phyloP scores from a whole-genome alignment of 1,284 basidiomycete species.

The Neolentinus lepideus region DNA sequence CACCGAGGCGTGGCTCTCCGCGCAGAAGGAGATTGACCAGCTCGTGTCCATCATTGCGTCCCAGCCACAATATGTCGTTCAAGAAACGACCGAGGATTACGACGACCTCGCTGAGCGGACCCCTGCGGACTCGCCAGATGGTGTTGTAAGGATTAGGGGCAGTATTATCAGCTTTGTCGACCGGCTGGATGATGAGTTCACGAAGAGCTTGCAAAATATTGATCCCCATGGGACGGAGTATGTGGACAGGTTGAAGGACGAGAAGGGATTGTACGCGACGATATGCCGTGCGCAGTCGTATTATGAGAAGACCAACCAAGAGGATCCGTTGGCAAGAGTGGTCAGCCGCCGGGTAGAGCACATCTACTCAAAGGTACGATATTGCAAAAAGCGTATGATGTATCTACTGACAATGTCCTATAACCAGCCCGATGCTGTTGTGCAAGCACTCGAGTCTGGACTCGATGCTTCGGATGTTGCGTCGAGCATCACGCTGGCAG shows the following conservation, averaged over 20 bases:
- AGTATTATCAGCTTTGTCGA: conserved; percentile 95
- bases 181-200: conserved; percentile 97
- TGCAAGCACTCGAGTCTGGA: conserved; percentile 82
- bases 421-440: conserved; percentile 83
- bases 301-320: conserved; percentile 76
- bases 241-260: conserved; percentile 92
- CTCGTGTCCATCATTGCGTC: conserved; percentile 74
- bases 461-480: conserved; percentile 49
- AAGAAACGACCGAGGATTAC: conserved; percentile 87
- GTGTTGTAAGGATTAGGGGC: conserved; percentile 77
- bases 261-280: conserved; percentile 90
- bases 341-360: conserved; percentile 96
- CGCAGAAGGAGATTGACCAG: conserved; percentile 85
- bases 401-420: conserved; percentile 7
- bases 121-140: conserved; percentile 63
- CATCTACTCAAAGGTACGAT: conserved; percentile 89
- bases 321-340: conserved; percentile 80
- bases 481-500: conserved; percentile 49
- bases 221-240: conserved; percentile 99
- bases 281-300: conserved; percentile 90
- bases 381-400: conserved; percentile 2
- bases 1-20: conserved; percentile 84
- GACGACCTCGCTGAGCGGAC: conserved; percentile 86
- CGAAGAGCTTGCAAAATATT: conserved; percentile 95
- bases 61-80: conserved; percentile 76